Evolutionary conservation across 805 yeast genomes (phyloP).

Genomic region (Kregervanrija fluxuum): DNA sequence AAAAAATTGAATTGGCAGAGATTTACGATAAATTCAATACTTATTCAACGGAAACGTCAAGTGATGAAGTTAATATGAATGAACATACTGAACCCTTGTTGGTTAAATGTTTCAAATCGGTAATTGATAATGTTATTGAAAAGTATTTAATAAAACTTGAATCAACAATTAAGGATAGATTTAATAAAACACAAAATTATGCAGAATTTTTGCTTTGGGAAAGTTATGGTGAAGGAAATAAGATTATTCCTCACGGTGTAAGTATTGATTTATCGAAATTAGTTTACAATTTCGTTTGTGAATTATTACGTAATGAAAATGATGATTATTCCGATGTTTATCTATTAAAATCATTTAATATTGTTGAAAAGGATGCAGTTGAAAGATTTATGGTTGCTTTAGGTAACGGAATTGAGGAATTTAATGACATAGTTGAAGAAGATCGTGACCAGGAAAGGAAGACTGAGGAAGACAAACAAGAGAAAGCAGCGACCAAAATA

Average conservation of each 20-base stretch:
- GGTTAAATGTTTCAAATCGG: neutral
- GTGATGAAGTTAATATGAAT: conserved; percentile 11
- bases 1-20: conserved; percentile 14
- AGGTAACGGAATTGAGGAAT: neutral
- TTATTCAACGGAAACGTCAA: neutral
- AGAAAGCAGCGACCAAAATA: neutral
- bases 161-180: conserved; percentile 10
- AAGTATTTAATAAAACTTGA: conserved; percentile 8
- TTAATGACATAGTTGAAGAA: neutral
- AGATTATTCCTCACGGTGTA: conserved; percentile 15
- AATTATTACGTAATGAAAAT: conserved; percentile 11
- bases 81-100: conserved; percentile 11
- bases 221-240: neutral
- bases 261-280: conserved; percentile 19
- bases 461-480: conserved; percentile 1
- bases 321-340: conserved; percentile 26
- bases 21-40: conserved; percentile 6
- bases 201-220: conserved; percentile 20
- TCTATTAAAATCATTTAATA: conserved; percentile 12
- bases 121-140: conserved; percentile 4
- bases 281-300: conserved; percentile 13
- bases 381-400: conserved; percentile 8
- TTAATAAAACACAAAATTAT: conserved; percentile 2
- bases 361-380: conserved; percentile 9
- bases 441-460: neutral